Evolutionary conservation across 306 rosid genomes (phyloP).

Genomic region (Chamaecrista fasciculata): DNA sequence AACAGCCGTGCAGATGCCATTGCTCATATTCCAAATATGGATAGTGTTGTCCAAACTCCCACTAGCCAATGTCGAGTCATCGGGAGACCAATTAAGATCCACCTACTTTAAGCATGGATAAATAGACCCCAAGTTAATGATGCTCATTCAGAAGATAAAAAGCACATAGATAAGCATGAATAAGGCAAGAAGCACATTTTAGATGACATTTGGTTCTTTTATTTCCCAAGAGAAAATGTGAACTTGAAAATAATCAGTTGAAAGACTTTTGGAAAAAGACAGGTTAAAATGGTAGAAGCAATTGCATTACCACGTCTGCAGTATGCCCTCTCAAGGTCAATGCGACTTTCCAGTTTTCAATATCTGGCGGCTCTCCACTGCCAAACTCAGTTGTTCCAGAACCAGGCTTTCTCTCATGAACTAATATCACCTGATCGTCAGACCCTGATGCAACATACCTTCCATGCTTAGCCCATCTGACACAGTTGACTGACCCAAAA

Average conservation of each 20-base stretch:
- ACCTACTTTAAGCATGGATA: conserved; percentile 95
- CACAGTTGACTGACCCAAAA: conserved; percentile 97
- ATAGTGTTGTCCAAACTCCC: conserved; percentile 96
- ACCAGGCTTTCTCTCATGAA: conserved; percentile 98
- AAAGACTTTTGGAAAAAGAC: conserved; percentile 1
- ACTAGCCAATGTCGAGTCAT: conserved; percentile 91
- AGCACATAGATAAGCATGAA: conserved; percentile 9
- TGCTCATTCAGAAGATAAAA: conserved; percentile 27
- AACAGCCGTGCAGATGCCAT: conserved; percentile 95
- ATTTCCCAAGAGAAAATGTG: conserved; percentile 19
- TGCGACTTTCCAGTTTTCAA: conserved; percentile 96
- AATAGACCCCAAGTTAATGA: conserved; percentile 55
- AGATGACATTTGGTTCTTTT: conserved; percentile 4
- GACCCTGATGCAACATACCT: conserved; percentile 92
- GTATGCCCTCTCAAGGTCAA: conserved; percentile 97
- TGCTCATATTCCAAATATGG: conserved; percentile 95
- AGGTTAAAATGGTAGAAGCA: conserved; percentile 34
- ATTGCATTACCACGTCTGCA: conserved; percentile 95
- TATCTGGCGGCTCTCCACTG: conserved; percentile 97
- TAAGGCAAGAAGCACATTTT: conserved; percentile 3
- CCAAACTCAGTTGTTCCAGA: conserved; percentile 99
- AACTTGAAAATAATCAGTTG: neutral
- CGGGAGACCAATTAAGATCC: conserved; percentile 99
- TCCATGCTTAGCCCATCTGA: conserved; percentile 98
- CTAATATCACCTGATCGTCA: conserved; percentile 87